Evolutionary conservation across 1,284 basidiomycete genomes (phyloP), one percentile per base, ranked within the genome.

Genomic region (Ustilago cynodontis): DNA sequence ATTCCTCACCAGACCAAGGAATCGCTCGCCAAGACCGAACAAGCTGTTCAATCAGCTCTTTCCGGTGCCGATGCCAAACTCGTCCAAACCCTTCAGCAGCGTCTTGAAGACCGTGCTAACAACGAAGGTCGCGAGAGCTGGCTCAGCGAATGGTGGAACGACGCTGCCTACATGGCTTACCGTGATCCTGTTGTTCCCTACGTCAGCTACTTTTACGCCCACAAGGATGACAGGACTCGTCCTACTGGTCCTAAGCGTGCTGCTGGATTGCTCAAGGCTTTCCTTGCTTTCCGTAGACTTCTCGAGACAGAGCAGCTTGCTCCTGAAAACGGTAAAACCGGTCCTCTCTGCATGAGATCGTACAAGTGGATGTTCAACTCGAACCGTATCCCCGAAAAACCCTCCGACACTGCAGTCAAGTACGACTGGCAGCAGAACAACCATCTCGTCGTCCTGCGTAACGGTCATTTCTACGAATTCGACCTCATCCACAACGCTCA

Each of bases 331-430:
- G 90, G 92, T 52, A 91, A 92, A 60, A 90, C 91, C 0, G 89
- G 89, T 18, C 94, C 95, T 1, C 88, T 99, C n/a, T 93, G 93
- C 87, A 96, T 96, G 93, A 89, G 89, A 3, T 94, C 94, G n/a
- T 98, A 96, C 90, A 89, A 93, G 91, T 93, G 94, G 94, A 94
- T 95, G 92, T 95, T 99, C 90, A 97, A 98, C 87, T 89, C 94
- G 4, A 91, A 90, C 50, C 91, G 96, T 29, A 92, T 95, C 86
- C 97, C 96, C 3, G 89, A 89, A 62, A 91, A 92, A 78, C 92
- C 93, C 0, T 90, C 91, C 9, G 96, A 99, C 86, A 92, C 91
- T 0, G 94, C 94, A 4, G 87, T 87, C 68, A 95, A 95, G 86
- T 96, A 94, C 86, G 91, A 94, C 78, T 88, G 92, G 6, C 86